Percentiles rank a stretch among this genome's conserved stretches.
phyloP scores from a whole-genome alignment of 495 filamentous ascomycete species.

The Aspergillus avenaceus region DNA sequence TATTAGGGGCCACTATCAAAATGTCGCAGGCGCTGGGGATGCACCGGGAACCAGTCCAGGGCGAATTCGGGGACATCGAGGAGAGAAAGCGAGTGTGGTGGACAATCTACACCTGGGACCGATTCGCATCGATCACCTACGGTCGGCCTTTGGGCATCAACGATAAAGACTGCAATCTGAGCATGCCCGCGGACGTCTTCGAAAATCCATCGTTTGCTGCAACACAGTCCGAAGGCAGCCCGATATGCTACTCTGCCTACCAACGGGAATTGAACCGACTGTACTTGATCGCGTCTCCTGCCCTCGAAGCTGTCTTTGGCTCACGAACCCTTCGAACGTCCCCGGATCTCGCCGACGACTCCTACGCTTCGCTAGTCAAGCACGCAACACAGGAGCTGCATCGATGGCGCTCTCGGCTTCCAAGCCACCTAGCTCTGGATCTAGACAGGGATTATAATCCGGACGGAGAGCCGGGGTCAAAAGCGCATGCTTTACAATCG shows the following conservation, averaged over 20 bases:
- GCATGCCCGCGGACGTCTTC: slow-evolving; percentile 24
- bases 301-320: slow-evolving; percentile 27
- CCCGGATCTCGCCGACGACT: slow-evolving; percentile 13
- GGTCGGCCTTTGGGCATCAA: slow-evolving; percentile 31
- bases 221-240: neutral
- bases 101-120: slow-evolving; percentile 36
- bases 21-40: slow-evolving; percentile 31
- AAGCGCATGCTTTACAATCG: slow-evolving; percentile 24
- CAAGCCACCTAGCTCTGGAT: slow-evolving; percentile 19
- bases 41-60: slow-evolving; percentile 20
- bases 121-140: slow-evolving; percentile 33
- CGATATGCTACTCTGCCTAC: slow-evolving; percentile 28
- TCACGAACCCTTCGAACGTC: slow-evolving; percentile 19
- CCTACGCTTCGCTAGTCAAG: slow-evolving; percentile 17
- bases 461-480: slow-evolving; percentile 8
- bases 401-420: slow-evolving; percentile 19
- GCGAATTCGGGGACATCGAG: slow-evolving; percentile 22
- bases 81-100: slow-evolving; percentile 34
- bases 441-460: slow-evolving; percentile 17
- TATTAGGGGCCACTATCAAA: slow-evolving; percentile 32
- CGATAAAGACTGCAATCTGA: slow-evolving; percentile 32
- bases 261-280: slow-evolving; percentile 29
- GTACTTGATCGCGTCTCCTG: slow-evolving; percentile 27
- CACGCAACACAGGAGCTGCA: slow-evolving; percentile 20
- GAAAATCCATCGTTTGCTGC: slow-evolving; percentile 21